These are phyloP conservation scores for Pseudogymnoascus sp. DNA, from an alignment of 2,329 filamentous ascomycete genomes.

Conservation along the genomic window DNA sequence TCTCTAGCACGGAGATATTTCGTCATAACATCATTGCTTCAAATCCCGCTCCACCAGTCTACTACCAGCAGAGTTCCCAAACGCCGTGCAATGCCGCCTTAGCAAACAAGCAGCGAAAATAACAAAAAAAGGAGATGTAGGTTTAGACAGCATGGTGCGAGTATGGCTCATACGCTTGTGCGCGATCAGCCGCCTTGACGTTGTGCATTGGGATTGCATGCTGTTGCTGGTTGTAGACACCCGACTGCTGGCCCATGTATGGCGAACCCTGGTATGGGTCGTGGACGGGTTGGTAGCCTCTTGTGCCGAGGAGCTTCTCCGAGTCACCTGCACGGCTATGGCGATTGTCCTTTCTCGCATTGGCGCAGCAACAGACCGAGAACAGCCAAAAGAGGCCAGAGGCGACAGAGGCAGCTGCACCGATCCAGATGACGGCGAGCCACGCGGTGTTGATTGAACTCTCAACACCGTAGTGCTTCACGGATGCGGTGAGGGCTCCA, in stretches of 20 bases:
- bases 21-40: background rate
- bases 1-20: conserved; percentile 7
- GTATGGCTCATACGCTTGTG: conserved; percentile 57
- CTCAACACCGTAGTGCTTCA: conserved; percentile 65
- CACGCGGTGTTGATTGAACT: conserved; percentile 61
- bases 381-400: conserved; percentile 86
- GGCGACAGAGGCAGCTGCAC: conserved; percentile 66
- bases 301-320: conserved; percentile 24
- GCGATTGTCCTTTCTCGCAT: conserved; percentile 2
- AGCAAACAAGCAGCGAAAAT: background rate
- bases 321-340: conserved; percentile 21
- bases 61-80: conserved; percentile 3
- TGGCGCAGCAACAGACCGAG: conserved; percentile 77
- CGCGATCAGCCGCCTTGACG: conserved; percentile 30
- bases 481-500: conserved; percentile 57
- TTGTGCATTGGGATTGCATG: conserved; percentile 27
- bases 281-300: conserved; percentile 40
- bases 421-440: conserved; percentile 70
- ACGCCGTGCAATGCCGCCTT: conserved; percentile 4
- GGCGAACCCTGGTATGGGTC: conserved; percentile 31
- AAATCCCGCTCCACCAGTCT: background rate
- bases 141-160: conserved; percentile 45
- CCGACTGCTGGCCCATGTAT: conserved; percentile 30
- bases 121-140: background rate
- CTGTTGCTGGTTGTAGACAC: conserved; percentile 34